Percentiles rank a stretch among this genome's conserved stretches.
Evolutionary conservation across 1,284 basidiomycete species (phyloP).

Genomic region (Mrakiaceae sp.): DNA sequence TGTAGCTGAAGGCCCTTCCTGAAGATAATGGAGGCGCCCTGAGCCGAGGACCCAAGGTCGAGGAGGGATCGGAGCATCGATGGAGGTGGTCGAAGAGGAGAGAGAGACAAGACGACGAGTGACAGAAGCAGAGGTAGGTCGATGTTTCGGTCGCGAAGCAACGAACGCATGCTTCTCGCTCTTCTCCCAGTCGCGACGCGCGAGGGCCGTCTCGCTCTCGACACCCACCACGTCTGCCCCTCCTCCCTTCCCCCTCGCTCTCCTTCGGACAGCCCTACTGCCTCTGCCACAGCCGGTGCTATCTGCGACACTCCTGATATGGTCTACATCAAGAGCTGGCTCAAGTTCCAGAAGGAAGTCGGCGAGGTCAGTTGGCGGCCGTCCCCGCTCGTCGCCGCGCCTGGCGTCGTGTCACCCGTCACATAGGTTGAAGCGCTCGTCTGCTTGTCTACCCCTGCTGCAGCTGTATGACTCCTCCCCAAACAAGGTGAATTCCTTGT

Average conservation of each 20-base stretch:
- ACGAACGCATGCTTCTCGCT: too few species aligned
- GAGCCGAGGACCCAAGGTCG: slow-evolving; percentile 2
- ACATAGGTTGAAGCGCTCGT: slow-evolving; percentile 35
- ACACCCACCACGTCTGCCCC: too few species aligned
- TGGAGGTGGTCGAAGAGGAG: too few species aligned
- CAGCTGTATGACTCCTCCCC: slow-evolving; percentile 66
- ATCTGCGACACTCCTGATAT: slow-evolving; percentile 18
- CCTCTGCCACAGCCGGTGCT: too few species aligned
- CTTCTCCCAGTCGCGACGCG: too few species aligned
- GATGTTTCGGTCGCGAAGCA: too few species aligned
- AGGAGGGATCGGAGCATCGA: slow-evolving; percentile 5
- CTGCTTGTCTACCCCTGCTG: slow-evolving; percentile 44
- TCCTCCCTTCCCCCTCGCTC: too few species aligned
- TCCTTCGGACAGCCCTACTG: too few species aligned
- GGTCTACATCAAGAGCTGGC: slow-evolving; percentile 36
- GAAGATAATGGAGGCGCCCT: slow-evolving; percentile 12
- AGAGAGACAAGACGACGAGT: too few species aligned
- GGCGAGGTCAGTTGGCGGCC: slow-evolving; percentile 22
- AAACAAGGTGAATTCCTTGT: slow-evolving; percentile 45
- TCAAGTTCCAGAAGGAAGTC: slow-evolving; percentile 30
- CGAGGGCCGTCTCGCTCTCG: too few species aligned
- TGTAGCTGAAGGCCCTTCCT: slow-evolving; percentile 8
- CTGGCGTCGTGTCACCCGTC: not conserved
- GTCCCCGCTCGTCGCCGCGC: not conserved
- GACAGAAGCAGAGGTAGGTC: too few species aligned